phyloP scores from a whole-genome alignment of 176 grass and related monocot species.

The Elymus sibiricus region DNA sequence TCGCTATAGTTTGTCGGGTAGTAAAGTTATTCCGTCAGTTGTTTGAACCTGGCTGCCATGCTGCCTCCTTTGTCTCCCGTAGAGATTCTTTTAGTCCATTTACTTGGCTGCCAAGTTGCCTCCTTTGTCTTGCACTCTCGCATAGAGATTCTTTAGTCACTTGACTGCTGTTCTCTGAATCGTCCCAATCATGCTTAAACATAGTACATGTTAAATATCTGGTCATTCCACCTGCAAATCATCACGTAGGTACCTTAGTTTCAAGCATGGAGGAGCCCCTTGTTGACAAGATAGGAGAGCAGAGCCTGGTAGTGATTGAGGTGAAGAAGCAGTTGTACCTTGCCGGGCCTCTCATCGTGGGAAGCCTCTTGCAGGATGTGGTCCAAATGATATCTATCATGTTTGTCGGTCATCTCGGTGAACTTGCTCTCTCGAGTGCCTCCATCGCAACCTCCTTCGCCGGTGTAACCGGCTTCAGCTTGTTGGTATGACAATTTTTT shows the following conservation, averaged over 20 bases:
- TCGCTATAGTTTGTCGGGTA: not conserved
- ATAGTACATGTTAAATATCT: not conserved
- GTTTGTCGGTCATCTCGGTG: slow-evolving; percentile 38
- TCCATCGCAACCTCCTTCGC: slow-evolving; percentile 52
- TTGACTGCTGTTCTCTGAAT: slow-evolving; percentile 4
- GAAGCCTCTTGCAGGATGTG: slow-evolving; percentile 33
- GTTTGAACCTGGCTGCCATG: not conserved
- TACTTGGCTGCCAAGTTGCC: slow-evolving; percentile 11
- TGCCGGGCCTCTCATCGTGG: slow-evolving; percentile 23
- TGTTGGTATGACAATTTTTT: slow-evolving; percentile 8
- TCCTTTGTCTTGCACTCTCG: not conserved
- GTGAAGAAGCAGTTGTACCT: slow-evolving; percentile 39
- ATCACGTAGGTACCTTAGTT: not conserved
- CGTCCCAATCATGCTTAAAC: not conserved
- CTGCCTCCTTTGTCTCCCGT: not conserved
- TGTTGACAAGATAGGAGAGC: slow-evolving; percentile 8
- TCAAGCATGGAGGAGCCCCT: slow-evolving; percentile 30
- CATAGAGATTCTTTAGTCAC: not conserved
- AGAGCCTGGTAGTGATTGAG: slow-evolving; percentile 13
- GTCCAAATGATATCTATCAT: slow-evolving; percentile 44
- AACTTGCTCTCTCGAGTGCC: slow-evolving; percentile 43
- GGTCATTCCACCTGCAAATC: not conserved
- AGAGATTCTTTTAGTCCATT: not conserved
- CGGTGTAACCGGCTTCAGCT: slow-evolving; percentile 38
- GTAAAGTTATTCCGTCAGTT: not conserved